Conservation (phyloP, 2,329 filamentous ascomycete genomes). For the Calonectria pseudoreteaudii region DNA sequence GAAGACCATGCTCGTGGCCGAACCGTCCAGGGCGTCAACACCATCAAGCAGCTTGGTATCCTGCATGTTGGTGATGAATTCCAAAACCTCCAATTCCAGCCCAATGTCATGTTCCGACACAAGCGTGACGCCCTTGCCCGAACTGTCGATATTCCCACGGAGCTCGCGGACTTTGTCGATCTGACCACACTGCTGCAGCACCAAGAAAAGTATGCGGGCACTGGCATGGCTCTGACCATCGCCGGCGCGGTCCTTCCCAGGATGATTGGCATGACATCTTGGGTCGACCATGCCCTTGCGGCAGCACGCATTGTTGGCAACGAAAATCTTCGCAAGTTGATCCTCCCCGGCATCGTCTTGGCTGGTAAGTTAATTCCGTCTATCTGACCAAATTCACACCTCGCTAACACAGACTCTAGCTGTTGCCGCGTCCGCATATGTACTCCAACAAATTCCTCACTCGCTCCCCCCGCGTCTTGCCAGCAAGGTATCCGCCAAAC, state of each 20-base stretch:
- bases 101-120: conserved; percentile 93
- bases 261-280: conserved; percentile 84
- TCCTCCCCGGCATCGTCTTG: conserved; percentile 83
- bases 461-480: conserved; percentile 89
- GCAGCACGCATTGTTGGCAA: conserved; percentile 84
- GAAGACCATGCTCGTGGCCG: conserved; percentile 87
- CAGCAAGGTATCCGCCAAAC: conserved; percentile 84
- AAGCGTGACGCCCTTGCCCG: conserved; percentile 84
- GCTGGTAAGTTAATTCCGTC: conserved; percentile 71
- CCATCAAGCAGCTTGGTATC: conserved; percentile 89
- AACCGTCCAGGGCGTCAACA: conserved; percentile 84
- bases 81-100: conserved; percentile 85
- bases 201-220: conserved; percentile 95
- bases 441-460: conserved; percentile 87
- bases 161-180: conserved; percentile 95
- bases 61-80: conserved; percentile 91
- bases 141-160: conserved; percentile 88
- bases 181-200: conserved; percentile 83
- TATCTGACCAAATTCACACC: background rate
- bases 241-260: conserved; percentile 86
- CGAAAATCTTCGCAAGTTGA: conserved; percentile 82
- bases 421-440: conserved; percentile 80
- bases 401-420: conserved; percentile 59
- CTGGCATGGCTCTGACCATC: conserved; percentile 93
- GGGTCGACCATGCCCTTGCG: conserved; percentile 88